A percentile compares a stretch with the other conserved stretches of the same genome.
Conservation (phyloP, 176 grass and related monocot genomes). For the Lolium multiflorum region DNA sequence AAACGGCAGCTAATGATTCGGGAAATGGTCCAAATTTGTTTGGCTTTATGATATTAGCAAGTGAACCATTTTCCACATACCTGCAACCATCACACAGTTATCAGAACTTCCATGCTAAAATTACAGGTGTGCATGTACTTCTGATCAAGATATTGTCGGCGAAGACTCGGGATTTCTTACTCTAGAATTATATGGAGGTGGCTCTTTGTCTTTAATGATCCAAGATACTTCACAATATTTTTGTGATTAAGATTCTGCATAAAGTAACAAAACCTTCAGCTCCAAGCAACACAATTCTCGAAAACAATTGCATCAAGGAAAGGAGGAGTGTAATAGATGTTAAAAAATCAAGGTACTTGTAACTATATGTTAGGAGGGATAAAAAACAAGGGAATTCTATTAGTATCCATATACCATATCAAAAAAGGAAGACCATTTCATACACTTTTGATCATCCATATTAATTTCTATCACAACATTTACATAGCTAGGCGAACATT, state of each 20-base stretch:
- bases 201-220: conserved; percentile 91
- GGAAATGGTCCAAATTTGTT: conserved; percentile 99
- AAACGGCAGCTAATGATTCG: conserved; percentile 94
- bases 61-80: conserved; percentile 98
- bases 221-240: conserved; percentile 98
- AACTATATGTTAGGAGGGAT: not conserved
- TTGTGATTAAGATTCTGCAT: conserved; percentile 99
- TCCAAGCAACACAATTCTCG: not conserved
- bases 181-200: conserved; percentile 99
- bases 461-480: conserved; percentile 10
- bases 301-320: conserved; percentile 18
- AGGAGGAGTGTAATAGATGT: conserved; percentile 2
- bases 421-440: conserved; percentile 23
- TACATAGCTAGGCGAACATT: not conserved
- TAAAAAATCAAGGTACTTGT: conserved; percentile 10
- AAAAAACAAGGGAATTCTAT: not conserved
- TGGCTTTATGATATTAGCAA: conserved; percentile 99
- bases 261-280: conserved; percentile 38
- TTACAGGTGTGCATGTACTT: not conserved
- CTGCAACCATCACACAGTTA: conserved; percentile 50
- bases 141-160: conserved; percentile 9
- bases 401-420: not conserved
- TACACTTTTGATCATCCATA: conserved; percentile 24
- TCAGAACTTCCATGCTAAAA: conserved; percentile 43
- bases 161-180: conserved; percentile 49